These are phyloP conservation scores for Colletotrichum costaricense DNA, from an alignment of 2,329 filamentous ascomycete genomes.

Conservation along the genomic window DNA sequence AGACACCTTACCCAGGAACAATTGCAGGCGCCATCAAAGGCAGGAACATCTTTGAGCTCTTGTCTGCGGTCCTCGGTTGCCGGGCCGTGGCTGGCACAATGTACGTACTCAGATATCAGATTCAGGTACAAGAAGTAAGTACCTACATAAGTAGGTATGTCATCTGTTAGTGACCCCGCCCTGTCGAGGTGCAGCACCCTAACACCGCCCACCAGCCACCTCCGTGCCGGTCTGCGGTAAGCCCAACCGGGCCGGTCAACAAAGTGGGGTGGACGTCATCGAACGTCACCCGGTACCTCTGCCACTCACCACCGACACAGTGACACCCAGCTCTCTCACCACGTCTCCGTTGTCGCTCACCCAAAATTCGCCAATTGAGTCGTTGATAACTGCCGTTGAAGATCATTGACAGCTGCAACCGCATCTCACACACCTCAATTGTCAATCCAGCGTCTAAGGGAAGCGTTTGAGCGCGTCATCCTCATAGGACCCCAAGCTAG, in stretches of 20 bases:
- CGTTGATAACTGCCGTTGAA: conserved; percentile 5
- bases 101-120: too few species aligned
- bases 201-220: neutral
- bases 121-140: too few species aligned
- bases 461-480: conserved; percentile 6
- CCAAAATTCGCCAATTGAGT: neutral
- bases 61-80: neutral
- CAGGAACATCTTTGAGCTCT: neutral
- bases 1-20: neutral
- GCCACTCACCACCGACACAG: neutral
- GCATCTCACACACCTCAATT: too few species aligned
- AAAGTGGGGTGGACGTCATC: conserved; percentile 32
- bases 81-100: neutral
- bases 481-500: neutral
- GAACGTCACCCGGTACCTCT: conserved; percentile 24
- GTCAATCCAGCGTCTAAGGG: neutral
- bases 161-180: conserved; percentile 4
- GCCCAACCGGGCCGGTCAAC: conserved; percentile 29
- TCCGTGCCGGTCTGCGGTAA: conserved; percentile 15
- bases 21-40: neutral
- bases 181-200: neutral
- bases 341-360: conserved; percentile 27
- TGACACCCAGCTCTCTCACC: neutral
- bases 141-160: too few species aligned
- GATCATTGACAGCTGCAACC: neutral